Evolutionary conservation across 2,329 filamentous ascomycete species (phyloP), one percentile per base, ranked within the genome.

Genomic region (Hansfordia pulvinata): DNA sequence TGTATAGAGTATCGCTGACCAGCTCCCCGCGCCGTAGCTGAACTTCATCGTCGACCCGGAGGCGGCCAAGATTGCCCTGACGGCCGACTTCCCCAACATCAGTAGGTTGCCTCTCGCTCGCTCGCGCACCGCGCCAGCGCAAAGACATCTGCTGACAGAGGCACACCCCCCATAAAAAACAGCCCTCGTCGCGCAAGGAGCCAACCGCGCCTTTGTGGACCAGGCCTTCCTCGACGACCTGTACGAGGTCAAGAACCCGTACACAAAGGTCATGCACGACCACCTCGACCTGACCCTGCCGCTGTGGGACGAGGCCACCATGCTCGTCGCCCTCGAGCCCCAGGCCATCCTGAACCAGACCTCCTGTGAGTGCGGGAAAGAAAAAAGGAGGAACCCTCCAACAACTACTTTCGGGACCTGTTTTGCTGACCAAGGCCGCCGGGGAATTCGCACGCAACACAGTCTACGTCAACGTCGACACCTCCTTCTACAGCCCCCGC

Each of bases 1-100:
- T 10, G 9, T n/a, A 11, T n/a, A n/a, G n/a, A n/a, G n/a, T n/a
- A n/a, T 23, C 6, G 42, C 41, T 46, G 31, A 30, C 43, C 19
- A 42, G 41, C 26, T 44, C 35, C 8, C 20, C 17, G 17, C 18
- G 8, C 19, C 8, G 16, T 41, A 59, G 34, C 60, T 63, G 39
- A 67, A 64, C 40, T 40, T 64, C 3, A 63, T 62, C 48, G 54
- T 62, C 20, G 60, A 66, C 27, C 60, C 61, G 2, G 60, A 65
- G 40, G 57, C 53, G 3, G 46, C 58, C 11, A 62, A 64, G 34
- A 62, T 64, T 26, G 58, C 58, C 0, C 36, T 67, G 11, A 60
- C 53, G 2, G 58, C 62, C 6, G 39, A 50, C 17, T 65, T 62
- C 35, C 55, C 56, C 6, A 53, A 52, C 20, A 63, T 59, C 29